A percentile compares a stretch with the other conserved stretches of the same genome.
phyloP scores from a whole-genome alignment of 768 basidiomycete species.

The Plicaturopsis crispa region DNA sequence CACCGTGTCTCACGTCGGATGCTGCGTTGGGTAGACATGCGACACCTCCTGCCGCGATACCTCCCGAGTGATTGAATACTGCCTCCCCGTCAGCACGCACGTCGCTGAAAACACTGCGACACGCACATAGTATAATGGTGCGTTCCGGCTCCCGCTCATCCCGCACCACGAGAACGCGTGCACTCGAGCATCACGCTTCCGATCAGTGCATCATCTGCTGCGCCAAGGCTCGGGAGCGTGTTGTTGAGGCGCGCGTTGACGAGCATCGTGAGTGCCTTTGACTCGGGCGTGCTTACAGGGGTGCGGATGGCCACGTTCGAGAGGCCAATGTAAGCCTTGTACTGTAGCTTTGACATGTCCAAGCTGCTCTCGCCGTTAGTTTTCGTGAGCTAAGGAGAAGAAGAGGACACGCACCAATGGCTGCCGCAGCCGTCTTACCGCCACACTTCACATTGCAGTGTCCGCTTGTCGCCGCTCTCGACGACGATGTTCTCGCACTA shows the following conservation, averaged over 20 bases:
- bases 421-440: slow-evolving; percentile 82
- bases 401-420: slow-evolving; percentile 56
- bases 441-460: slow-evolving; percentile 89
- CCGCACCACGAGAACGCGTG: slow-evolving; percentile 68
- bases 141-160: slow-evolving; percentile 67
- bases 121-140: slow-evolving; percentile 77
- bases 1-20: slow-evolving; percentile 68
- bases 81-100: background rate
- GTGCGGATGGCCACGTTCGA: slow-evolving; percentile 85
- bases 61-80: slow-evolving; percentile 96
- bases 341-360: slow-evolving; percentile 79
- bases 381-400: background rate
- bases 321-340: slow-evolving; percentile 84
- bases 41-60: slow-evolving; percentile 93
- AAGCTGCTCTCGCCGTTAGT: slow-evolving; percentile 43
- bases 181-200: slow-evolving; percentile 91
- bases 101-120: background rate
- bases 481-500: slow-evolving; percentile 52
- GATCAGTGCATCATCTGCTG: slow-evolving; percentile 81
- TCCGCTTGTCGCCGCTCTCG: slow-evolving; percentile 32
- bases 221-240: slow-evolving; percentile 83
- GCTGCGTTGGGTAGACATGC: slow-evolving; percentile 89
- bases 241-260: slow-evolving; percentile 88
- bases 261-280: slow-evolving; percentile 72
- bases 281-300: slow-evolving; percentile 62